Evolutionary conservation across 192 early-diverging fungal species (phyloP).

Genomic region (Funneliformis mosseae): DNA sequence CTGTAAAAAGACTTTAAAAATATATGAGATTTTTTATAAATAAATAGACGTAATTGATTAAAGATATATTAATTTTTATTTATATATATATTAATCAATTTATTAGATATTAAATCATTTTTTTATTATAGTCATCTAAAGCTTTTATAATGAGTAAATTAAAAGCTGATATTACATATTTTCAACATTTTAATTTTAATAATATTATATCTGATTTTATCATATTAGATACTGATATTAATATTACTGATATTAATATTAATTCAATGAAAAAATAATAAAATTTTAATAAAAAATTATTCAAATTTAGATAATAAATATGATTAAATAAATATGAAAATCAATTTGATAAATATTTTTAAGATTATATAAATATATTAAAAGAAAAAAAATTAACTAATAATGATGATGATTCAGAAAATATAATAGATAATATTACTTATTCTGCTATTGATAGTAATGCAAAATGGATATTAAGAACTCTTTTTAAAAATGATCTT

Average conservation of each 20-base stretch:
- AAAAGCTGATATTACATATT: too few species aligned
- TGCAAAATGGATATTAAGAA: too few species aligned
- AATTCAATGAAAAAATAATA: too few species aligned
- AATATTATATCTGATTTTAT: background rate
- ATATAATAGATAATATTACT: too few species aligned
- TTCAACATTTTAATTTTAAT: background rate
- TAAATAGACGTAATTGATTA: background rate
- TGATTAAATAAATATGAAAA: background rate
- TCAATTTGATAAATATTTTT: background rate
- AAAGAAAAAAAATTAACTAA: background rate
- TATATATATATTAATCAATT: background rate
- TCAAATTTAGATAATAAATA: background rate
- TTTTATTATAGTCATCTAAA: constrained; percentile 1
- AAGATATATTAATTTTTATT: background rate
- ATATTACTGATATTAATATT: background rate
- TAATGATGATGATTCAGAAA: too few species aligned
- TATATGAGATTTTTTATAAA: too few species aligned
- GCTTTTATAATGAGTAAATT: constrained; percentile 12
- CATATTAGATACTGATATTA: too few species aligned
- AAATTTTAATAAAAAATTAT: background rate
- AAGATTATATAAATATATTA: background rate
- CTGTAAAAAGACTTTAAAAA: background rate
- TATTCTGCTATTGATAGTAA: too few species aligned
- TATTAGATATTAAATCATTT: background rate
- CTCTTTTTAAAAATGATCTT: too few species aligned